phyloP scores from a whole-genome alignment of 2,329 filamentous ascomycete genomes.

The Claviceps cyperi region DNA sequence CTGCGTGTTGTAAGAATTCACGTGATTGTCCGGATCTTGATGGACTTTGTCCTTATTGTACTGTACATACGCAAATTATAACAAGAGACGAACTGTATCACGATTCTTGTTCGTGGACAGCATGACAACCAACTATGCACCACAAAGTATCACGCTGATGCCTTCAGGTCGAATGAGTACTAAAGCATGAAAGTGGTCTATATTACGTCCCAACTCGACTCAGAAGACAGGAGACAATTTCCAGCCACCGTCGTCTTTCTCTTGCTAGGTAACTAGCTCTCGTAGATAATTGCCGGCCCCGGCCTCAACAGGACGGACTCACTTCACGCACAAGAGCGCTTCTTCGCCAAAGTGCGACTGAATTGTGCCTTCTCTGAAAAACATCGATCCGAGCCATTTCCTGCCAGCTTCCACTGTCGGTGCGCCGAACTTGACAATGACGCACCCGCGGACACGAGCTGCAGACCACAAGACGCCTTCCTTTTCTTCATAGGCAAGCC shows the following conservation, averaged over 20 bases:
- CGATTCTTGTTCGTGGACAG: too few relatives aligned
- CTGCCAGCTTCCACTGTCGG: conserved; percentile 67
- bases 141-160: not conserved
- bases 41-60: too few relatives aligned
- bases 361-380: conserved; percentile 61
- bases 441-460: conserved; percentile 65
- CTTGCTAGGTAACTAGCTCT: not conserved
- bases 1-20: not conserved
- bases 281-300: not conserved
- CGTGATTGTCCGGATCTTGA: too few relatives aligned
- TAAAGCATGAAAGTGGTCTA: not conserved
- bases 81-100: too few relatives aligned
- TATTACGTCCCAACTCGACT: conserved; percentile 19
- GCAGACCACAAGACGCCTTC: conserved; percentile 67
- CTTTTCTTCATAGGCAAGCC: conserved; percentile 43
- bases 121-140: too few relatives aligned
- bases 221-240: conserved; percentile 23
- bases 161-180: too few relatives aligned
- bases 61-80: too few relatives aligned
- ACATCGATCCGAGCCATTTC: conserved; percentile 64
- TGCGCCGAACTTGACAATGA: conserved; percentile 84
- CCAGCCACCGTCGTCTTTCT: not conserved
- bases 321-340: conserved; percentile 60
- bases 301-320: conserved; percentile 5
- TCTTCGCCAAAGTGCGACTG: conserved; percentile 61